Percentiles rank a stretch among this genome's conserved stretches.
These are phyloP conservation scores for Cucurbita ficifolia DNA, from an alignment of 306 rosid genomes.

Conservation along the genomic window DNA sequence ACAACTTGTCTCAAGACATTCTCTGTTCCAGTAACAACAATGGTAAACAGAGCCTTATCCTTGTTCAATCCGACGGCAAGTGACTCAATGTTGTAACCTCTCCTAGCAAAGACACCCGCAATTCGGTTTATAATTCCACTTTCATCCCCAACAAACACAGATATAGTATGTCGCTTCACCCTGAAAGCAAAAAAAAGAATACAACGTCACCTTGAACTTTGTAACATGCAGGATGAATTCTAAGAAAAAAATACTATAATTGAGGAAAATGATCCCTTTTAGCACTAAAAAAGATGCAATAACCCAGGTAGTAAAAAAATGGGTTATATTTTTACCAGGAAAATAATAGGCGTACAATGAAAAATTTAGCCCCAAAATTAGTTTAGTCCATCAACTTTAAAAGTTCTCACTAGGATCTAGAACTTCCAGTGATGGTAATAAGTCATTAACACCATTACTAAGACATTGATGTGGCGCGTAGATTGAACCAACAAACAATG, in stretches of 20 bases:
- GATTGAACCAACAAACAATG: neutral
- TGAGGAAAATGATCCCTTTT: neutral
- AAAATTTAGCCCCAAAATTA: neutral
- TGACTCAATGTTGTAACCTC: conserved; percentile 56
- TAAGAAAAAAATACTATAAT: neutral
- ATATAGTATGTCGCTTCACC: conserved; percentile 39
- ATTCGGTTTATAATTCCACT: conserved; percentile 57
- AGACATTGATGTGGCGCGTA: neutral
- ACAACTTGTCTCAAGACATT: conserved; percentile 42
- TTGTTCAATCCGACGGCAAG: conserved; percentile 49
- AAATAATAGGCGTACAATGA: neutral
- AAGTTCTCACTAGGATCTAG: neutral
- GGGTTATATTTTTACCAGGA: neutral
- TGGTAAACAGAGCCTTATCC: conserved; percentile 54
- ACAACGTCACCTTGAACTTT: neutral
- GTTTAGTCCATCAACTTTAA: neutral
- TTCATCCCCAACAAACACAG: conserved; percentile 57
- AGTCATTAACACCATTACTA: neutral
- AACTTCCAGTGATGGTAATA: neutral
- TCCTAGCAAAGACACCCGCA: conserved; percentile 52
- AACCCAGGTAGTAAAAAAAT: neutral
- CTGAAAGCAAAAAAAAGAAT: conserved; percentile 17
- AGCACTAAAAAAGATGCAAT: neutral
- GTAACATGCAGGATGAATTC: neutral
- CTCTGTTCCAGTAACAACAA: conserved; percentile 41